phyloP scores from a whole-genome alignment of 768 basidiomycete species.

The Multifurca ochricompacta region DNA sequence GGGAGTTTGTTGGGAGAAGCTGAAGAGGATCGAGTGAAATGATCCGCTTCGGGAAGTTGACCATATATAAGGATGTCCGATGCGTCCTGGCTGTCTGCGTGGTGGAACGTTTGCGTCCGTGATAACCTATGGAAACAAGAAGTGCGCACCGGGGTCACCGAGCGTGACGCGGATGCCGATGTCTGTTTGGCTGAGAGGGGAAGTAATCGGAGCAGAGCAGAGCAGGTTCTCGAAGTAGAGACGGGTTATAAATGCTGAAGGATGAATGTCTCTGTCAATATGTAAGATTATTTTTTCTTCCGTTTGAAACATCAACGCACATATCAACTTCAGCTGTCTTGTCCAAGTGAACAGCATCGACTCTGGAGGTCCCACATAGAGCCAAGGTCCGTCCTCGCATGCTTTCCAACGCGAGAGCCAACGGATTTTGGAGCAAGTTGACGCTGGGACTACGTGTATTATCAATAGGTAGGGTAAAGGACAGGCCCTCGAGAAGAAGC shows the following conservation, averaged over 20 bases:
- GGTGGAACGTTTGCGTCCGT: not conserved
- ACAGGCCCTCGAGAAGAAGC: constrained; percentile 63
- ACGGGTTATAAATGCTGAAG: constrained; percentile 48
- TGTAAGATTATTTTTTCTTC: not conserved
- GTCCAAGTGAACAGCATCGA: constrained; percentile 55
- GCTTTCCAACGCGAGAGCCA: constrained; percentile 68
- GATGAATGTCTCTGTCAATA: constrained; percentile 56
- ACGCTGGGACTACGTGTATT: constrained; percentile 14
- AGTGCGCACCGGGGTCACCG: constrained; percentile 53
- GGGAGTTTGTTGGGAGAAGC: constrained; percentile 24
- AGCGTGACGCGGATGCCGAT: constrained; percentile 60
- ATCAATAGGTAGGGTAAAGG: constrained; percentile 50
- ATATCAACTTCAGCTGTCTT: constrained; percentile 42
- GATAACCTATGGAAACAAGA: not conserved
- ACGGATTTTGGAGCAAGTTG: constrained; percentile 51
- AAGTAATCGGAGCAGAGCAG: constrained; percentile 39
- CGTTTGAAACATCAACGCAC: constrained; percentile 29
- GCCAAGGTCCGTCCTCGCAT: constrained; percentile 67
- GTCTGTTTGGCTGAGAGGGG: constrained; percentile 34
- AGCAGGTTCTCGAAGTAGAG: constrained; percentile 68
- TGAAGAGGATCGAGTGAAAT: constrained; percentile 13
- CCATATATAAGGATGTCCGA: constrained; percentile 57
- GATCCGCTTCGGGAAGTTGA: constrained; percentile 25
- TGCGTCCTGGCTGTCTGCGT: constrained; percentile 57
- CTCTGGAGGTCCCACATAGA: constrained; percentile 44